phyloP scores from a whole-genome alignment of 2,329 filamentous ascomycete species.

The Penicillium psychrosexuale region DNA sequence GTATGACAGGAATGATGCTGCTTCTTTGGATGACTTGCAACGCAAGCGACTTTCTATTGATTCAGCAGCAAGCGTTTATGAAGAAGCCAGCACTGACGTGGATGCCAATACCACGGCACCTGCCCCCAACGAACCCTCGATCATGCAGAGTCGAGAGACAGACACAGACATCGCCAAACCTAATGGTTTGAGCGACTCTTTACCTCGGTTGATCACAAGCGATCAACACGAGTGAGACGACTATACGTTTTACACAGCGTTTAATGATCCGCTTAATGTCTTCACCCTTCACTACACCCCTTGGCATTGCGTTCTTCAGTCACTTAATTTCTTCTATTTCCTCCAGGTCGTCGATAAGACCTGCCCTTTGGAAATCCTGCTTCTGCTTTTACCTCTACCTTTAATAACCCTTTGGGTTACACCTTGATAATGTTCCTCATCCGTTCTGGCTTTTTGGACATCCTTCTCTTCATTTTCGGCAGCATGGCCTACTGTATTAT shows the following conservation, averaged over 20 bases:
- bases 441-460: slow-evolving; percentile 7
- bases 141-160: not conserved
- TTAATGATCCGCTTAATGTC: slow-evolving; percentile 16
- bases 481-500: slow-evolving; percentile 19
- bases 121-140: not conserved
- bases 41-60: slow-evolving; percentile 16
- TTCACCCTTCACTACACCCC: slow-evolving; percentile 1
- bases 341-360: slow-evolving; percentile 2
- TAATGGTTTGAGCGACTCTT: slow-evolving; percentile 1
- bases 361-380: not conserved
- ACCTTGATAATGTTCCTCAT: not conserved
- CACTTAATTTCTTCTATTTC: slow-evolving; percentile 2
- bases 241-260: slow-evolving; percentile 12
- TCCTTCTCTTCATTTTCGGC: slow-evolving; percentile 11
- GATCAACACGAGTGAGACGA: slow-evolving; percentile 13
- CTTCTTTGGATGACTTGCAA: slow-evolving; percentile 7
- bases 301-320: slow-evolving; percentile 8
- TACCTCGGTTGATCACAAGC: slow-evolving; percentile 3
- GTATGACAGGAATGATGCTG: slow-evolving; percentile 8
- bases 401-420: slow-evolving; percentile 1
- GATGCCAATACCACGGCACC: not conserved
- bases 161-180: not conserved
- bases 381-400: slow-evolving; percentile 3
- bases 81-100: slow-evolving; percentile 19
- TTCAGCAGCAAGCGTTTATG: slow-evolving; percentile 22